phyloP scores from a whole-genome alignment of 768 basidiomycete genomes.

The Paxillus rubicundulus region DNA sequence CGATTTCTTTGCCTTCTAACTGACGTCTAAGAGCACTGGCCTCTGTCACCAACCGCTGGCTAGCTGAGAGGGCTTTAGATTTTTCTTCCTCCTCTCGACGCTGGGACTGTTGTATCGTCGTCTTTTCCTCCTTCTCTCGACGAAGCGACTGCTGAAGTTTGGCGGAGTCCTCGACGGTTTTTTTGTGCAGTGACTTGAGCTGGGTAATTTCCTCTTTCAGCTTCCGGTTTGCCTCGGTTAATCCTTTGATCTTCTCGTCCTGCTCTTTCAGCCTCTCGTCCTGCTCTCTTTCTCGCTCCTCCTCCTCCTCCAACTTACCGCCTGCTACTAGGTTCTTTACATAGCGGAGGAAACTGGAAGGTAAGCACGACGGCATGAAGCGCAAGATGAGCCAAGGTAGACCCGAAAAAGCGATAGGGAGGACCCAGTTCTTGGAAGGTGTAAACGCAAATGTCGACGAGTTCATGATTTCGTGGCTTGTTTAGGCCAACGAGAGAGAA shows the following conservation, averaged over 20 bases:
- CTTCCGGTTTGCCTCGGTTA: conserved; percentile 14
- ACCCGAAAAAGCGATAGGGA: conserved; percentile 30
- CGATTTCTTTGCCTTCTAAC: conserved; percentile 22
- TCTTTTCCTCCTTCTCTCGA: conserved; percentile 18
- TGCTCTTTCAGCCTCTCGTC: conserved; percentile 18
- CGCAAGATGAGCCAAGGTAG: conserved; percentile 23
- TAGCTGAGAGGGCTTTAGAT: conserved; percentile 3
- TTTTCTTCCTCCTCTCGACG: conserved; percentile 23
- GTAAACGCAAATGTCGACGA: conserved; percentile 25
- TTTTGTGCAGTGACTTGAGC: conserved; percentile 8
- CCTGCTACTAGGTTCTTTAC: neutral
- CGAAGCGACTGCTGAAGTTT: conserved; percentile 16
- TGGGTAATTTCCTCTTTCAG: conserved; percentile 19
- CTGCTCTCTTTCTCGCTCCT: conserved; percentile 12
- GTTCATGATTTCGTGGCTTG: conserved; percentile 26
- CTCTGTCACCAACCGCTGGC: conserved; percentile 17
- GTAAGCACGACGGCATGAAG: conserved; percentile 8
- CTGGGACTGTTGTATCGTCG: conserved; percentile 13
- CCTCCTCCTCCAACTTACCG: conserved; percentile 19
- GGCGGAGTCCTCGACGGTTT: conserved; percentile 9
- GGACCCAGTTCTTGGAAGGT: conserved; percentile 26
- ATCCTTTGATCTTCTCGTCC: conserved; percentile 6
- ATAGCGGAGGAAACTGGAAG: neutral
- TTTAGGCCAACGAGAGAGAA: conserved; percentile 19
- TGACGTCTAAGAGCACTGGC: conserved; percentile 17